These are phyloP conservation scores for Peltaster fructicola DNA, from an alignment of 2,329 filamentous ascomycete genomes.

Conservation along the genomic window DNA sequence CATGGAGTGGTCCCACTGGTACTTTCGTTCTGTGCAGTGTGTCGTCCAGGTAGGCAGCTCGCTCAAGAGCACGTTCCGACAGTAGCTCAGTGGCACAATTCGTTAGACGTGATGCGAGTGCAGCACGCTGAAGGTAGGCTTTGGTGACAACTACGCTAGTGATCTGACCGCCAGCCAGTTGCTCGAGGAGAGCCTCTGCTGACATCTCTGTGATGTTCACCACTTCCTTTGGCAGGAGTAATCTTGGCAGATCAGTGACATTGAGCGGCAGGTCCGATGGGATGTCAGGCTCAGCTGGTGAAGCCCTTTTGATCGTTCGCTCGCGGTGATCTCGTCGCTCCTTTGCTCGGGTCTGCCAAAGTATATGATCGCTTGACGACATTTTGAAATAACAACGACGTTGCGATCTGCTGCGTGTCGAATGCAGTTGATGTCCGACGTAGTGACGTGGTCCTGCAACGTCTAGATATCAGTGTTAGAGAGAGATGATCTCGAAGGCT, in stretches of 20 bases:
- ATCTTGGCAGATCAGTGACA: slow-evolving; percentile 27
- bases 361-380: background rate
- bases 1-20: slow-evolving; percentile 31
- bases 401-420: too few species aligned
- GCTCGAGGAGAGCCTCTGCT: slow-evolving; percentile 25
- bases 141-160: slow-evolving; percentile 28
- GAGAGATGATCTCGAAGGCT: too few species aligned
- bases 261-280: slow-evolving; percentile 24
- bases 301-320: slow-evolving; percentile 24
- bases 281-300: slow-evolving; percentile 23
- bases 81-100: slow-evolving; percentile 18
- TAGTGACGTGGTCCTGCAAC: too few species aligned
- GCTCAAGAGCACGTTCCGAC: slow-evolving; percentile 19
- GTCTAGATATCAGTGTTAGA: too few species aligned
- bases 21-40: slow-evolving; percentile 24
- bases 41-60: slow-evolving; percentile 25
- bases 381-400: background rate
- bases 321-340: slow-evolving; percentile 30
- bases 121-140: slow-evolving; percentile 39
- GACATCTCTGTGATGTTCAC: slow-evolving; percentile 32
- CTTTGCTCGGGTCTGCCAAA: slow-evolving; percentile 31
- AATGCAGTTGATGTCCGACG: too few species aligned
- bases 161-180: slow-evolving; percentile 27
- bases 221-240: slow-evolving; percentile 30
- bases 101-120: slow-evolving; percentile 26